Conservation (phyloP, 768 basidiomycete species). For the Boletus bicolor region DNA sequence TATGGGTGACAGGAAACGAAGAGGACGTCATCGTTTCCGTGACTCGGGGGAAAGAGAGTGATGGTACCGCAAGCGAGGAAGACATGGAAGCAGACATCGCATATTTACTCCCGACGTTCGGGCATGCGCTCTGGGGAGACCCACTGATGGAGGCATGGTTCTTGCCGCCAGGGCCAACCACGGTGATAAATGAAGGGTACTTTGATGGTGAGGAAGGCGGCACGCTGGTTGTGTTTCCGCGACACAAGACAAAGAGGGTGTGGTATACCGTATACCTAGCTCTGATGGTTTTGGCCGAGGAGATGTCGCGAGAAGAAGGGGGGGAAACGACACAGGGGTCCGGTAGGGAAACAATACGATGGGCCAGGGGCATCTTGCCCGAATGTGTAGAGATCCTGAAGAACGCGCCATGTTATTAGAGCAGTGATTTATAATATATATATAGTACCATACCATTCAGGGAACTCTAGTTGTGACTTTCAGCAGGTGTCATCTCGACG, state of each 20-base stretch:
- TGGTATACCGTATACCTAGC: slow-evolving; percentile 76
- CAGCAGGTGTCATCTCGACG: slow-evolving; percentile 19
- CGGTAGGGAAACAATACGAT: slow-evolving; percentile 28
- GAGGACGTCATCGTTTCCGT: slow-evolving; percentile 55
- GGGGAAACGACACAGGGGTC: slow-evolving; percentile 21
- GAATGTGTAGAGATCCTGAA: slow-evolving; percentile 44
- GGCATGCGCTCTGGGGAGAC: slow-evolving; percentile 71
- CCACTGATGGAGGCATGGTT: slow-evolving; percentile 70
- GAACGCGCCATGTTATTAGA: slow-evolving; percentile 35
- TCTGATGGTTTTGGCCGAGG: slow-evolving; percentile 47
- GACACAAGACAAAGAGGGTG: slow-evolving; percentile 71
- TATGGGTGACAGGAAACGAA: slow-evolving; percentile 60
- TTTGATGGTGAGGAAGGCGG: slow-evolving; percentile 42
- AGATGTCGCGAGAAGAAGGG: slow-evolving; percentile 20
- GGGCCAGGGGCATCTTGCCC: slow-evolving; percentile 41
- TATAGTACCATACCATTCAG: neutral
- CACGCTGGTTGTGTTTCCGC: slow-evolving; percentile 49
- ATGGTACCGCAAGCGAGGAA: slow-evolving; percentile 7
- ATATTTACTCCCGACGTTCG: slow-evolving; percentile 39
- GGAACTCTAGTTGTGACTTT: slow-evolving; percentile 1
- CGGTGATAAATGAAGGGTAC: slow-evolving; percentile 62
- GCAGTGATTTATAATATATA: neutral
- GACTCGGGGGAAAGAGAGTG: slow-evolving; percentile 13
- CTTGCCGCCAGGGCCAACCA: slow-evolving; percentile 43
- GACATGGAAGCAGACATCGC: slow-evolving; percentile 27